Evolutionary conservation across 2,329 filamentous ascomycete species (phyloP).

Genomic region (Aspergillus fijiensis): DNA sequence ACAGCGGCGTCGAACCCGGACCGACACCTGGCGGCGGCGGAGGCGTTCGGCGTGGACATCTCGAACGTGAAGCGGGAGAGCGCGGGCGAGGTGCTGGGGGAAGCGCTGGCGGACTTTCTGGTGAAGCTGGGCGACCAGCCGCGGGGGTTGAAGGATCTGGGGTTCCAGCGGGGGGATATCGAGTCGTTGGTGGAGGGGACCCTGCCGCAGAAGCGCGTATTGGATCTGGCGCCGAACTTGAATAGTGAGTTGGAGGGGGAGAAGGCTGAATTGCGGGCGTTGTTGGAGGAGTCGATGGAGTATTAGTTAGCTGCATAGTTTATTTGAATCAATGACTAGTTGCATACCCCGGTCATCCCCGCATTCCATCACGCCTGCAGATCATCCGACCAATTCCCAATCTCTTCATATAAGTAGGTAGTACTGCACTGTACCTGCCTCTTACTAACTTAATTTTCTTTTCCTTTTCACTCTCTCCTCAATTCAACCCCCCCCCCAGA

Average conservation of each 20-base stretch:
- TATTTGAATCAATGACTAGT: background rate
- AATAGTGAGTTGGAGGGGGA: slow-evolving; percentile 68
- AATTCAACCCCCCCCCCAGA: background rate
- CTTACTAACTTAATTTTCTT: background rate
- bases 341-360: slow-evolving; percentile 2
- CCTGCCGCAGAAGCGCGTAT: slow-evolving; percentile 82
- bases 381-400: background rate
- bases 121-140: slow-evolving; percentile 86
- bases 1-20: slow-evolving; percentile 90
- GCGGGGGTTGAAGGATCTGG: slow-evolving; percentile 75
- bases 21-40: slow-evolving; percentile 83
- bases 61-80: slow-evolving; percentile 83
- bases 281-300: slow-evolving; percentile 66
- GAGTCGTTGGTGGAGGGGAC: slow-evolving; percentile 89
- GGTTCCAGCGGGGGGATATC: slow-evolving; percentile 73
- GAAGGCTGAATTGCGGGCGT: slow-evolving; percentile 65
- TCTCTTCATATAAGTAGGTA: background rate
- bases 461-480: background rate
- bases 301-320: slow-evolving; percentile 43
- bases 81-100: slow-evolving; percentile 82
- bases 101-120: slow-evolving; percentile 79
- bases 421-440: background rate
- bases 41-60: slow-evolving; percentile 87
- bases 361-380: slow-evolving; percentile 8
- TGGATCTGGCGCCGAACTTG: slow-evolving; percentile 86